A percentile compares a stretch with the other conserved stretches of the same genome.
phyloP scores from a whole-genome alignment of 352 stramenopile genomes.

The Phytophthora megakarya region DNA sequence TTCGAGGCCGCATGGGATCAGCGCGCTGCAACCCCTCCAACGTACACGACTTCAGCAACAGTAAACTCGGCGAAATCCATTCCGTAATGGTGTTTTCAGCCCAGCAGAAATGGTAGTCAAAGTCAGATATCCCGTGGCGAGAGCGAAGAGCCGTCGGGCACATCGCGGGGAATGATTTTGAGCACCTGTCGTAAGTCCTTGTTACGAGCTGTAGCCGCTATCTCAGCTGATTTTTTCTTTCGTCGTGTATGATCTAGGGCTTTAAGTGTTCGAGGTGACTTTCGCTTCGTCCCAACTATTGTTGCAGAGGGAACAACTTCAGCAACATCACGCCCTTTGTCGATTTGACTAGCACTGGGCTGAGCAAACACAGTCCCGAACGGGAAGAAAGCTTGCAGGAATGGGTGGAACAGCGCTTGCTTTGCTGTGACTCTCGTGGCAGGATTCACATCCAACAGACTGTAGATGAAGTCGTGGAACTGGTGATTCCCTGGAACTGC shows the following conservation, averaged over 20 bases:
- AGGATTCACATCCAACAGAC: conserved; percentile 58
- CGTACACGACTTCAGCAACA: conserved; percentile 19
- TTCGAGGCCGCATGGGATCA: conserved; percentile 60
- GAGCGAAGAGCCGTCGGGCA: conserved; percentile 21
- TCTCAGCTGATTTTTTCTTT: conserved; percentile 25
- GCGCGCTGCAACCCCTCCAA: conserved; percentile 22
- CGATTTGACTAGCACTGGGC: conserved; percentile 1
- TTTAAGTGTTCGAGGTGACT: conserved; percentile 10
- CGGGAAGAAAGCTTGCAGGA: conserved; percentile 71
- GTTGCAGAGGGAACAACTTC: not conserved
- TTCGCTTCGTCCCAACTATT: conserved; percentile 24
- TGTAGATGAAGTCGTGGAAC: conserved; percentile 62
- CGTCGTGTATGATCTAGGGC: conserved; percentile 8
- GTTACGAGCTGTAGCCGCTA: conserved; percentile 26
- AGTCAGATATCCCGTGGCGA: conserved; percentile 21
- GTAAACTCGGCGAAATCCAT: conserved; percentile 8
- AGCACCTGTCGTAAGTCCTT: conserved; percentile 40
- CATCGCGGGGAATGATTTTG: conserved; percentile 33
- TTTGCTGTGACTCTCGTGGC: conserved; percentile 49
- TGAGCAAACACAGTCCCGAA: conserved; percentile 61
- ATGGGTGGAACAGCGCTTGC: conserved; percentile 65
- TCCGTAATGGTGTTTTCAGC: conserved; percentile 1
- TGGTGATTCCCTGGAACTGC: conserved; percentile 28
- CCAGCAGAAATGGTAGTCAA: not conserved
- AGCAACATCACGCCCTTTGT: conserved; percentile 1